Conservation (phyloP, 2,329 filamentous ascomycete species). For the Podosphaera fusca region DNA sequence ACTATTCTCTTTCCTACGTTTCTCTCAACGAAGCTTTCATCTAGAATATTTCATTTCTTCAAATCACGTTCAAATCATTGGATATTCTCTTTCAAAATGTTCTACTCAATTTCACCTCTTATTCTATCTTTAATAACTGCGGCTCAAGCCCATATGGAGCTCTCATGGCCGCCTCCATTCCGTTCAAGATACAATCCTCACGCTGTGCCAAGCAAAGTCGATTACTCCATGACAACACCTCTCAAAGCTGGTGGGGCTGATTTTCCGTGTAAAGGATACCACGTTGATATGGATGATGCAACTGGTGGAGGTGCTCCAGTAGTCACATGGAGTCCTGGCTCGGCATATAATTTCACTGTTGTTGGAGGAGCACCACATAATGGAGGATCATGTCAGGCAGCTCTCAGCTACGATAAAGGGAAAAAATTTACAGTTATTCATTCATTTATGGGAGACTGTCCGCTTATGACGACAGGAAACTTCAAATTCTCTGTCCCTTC, state of each 20-base stretch:
- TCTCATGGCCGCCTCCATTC: conserved; percentile 7
- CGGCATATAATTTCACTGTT: conserved; percentile 26
- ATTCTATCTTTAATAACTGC: conserved; percentile 2
- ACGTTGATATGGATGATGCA: conserved; percentile 3
- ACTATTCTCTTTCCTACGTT: not conserved
- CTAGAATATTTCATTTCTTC: not conserved
- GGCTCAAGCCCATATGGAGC: conserved; percentile 8
- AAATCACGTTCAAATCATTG: not conserved
- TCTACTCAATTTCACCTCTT: not conserved
- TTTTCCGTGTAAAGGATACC: conserved; percentile 11
- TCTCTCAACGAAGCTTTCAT: not conserved
- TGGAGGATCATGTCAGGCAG: conserved; percentile 38
- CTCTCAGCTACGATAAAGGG: conserved; percentile 35
- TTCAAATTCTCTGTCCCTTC: conserved; percentile 14
- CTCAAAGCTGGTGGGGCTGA: conserved; percentile 2
- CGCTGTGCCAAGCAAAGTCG: conserved; percentile 1
- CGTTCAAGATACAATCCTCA: conserved; percentile 5
- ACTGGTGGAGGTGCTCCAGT: conserved; percentile 17
- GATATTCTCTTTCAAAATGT: not conserved
- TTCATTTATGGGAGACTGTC: conserved; percentile 19
- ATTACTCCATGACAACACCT: conserved; percentile 5
- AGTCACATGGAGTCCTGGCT: conserved; percentile 27
- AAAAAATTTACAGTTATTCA: conserved; percentile 34
- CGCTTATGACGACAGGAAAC: conserved; percentile 2
- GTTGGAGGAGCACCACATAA: conserved; percentile 24